A percentile compares a stretch with the other conserved stretches of the same genome.
Evolutionary conservation across 75 land plant species (phyloP).

Genomic region (Pinus tabuliformis): DNA sequence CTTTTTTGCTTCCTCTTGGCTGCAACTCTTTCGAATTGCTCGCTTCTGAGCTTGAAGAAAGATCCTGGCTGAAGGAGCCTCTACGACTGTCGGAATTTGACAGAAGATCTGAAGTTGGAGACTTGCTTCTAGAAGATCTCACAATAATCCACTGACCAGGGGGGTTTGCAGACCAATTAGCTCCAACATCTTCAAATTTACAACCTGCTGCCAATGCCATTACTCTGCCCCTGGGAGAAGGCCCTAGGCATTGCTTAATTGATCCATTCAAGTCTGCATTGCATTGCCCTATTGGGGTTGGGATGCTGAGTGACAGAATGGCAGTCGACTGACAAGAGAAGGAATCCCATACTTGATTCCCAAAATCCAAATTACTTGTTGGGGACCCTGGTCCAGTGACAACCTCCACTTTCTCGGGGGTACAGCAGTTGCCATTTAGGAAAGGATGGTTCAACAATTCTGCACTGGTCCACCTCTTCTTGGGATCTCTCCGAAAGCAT

Average conservation of each 20-base stretch:
- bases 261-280: too few species aligned
- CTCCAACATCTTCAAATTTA: neutral
- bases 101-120: too few species aligned
- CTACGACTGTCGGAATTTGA: neutral
- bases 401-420: neutral
- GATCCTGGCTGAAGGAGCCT: neutral
- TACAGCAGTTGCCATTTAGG: neutral
- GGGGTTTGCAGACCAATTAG: neutral
- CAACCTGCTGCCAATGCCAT: neutral
- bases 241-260: too few species aligned
- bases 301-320: too few species aligned
- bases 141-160: neutral
- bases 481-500: constrained; percentile 52
- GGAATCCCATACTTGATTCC: neutral
- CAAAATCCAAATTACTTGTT: neutral
- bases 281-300: too few species aligned
- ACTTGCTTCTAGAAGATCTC: neutral
- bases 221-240: neutral
- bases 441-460: constrained; percentile 54
- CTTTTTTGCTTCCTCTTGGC: too few species aligned
- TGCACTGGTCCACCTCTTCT: constrained; percentile 53
- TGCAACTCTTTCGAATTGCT: neutral
- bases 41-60: neutral
- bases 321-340: too few species aligned
- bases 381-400: neutral